phyloP scores from a whole-genome alignment of 2,329 filamentous ascomycete genomes.

The Alternaria consortialis region DNA sequence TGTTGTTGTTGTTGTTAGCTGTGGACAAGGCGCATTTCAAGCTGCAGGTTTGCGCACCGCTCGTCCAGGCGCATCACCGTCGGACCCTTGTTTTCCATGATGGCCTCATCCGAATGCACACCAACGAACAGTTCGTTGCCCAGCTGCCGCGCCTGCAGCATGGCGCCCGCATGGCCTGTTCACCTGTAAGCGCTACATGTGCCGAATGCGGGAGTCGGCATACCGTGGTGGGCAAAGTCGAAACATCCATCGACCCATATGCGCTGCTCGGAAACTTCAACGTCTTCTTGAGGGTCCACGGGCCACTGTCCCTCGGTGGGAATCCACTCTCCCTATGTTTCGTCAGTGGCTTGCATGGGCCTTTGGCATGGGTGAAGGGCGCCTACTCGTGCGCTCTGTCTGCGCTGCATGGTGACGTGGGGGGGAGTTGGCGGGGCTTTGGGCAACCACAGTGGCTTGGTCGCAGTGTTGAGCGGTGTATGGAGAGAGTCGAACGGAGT shows the following conservation, averaged over 20 bases:
- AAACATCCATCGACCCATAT: slow-evolving; percentile 99
- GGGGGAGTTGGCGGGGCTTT: slow-evolving; percentile 13
- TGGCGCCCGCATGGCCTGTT: slow-evolving; percentile 90
- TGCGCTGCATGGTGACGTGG: slow-evolving; percentile 39
- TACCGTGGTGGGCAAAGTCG: slow-evolving; percentile 98
- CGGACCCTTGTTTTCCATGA: slow-evolving; percentile 95
- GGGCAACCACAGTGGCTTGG: background rate
- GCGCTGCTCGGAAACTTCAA: slow-evolving; percentile 69
- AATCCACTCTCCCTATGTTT: slow-evolving; percentile 51
- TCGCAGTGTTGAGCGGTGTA: no score
- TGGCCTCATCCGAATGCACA: slow-evolving; percentile 94
- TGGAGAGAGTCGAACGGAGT: background rate
- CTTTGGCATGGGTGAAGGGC: background rate
- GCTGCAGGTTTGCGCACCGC: slow-evolving; percentile 62
- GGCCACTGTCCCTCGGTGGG: slow-evolving; percentile 68
- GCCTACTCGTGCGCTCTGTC: slow-evolving; percentile 49
- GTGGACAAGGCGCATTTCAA: background rate
- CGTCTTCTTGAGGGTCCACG: slow-evolving; percentile 69
- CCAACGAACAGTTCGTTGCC: slow-evolving; percentile 90
- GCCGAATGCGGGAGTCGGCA: background rate
- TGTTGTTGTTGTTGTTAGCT: slow-evolving; percentile 4
- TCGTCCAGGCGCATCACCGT: slow-evolving; percentile 96
- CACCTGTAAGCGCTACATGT: slow-evolving; percentile 23
- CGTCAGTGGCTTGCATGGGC: background rate
- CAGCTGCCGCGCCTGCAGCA: slow-evolving; percentile 92